phyloP scores from a whole-genome alignment of 805 yeast species.

The Hanseniaspora pseudoguilliermondii region DNA sequence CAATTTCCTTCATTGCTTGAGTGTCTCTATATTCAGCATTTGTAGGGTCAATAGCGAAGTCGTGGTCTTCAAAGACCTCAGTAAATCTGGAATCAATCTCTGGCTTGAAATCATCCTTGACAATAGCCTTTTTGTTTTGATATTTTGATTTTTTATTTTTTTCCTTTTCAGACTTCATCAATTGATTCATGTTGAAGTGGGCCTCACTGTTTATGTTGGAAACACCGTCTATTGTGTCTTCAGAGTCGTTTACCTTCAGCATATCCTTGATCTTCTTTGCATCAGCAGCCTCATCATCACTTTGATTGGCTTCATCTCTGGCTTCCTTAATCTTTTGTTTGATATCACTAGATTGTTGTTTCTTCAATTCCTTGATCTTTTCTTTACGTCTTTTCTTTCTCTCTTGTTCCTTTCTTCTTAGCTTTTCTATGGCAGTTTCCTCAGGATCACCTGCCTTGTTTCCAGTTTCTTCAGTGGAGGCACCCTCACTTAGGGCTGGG shows the following conservation, averaged over 20 bases:
- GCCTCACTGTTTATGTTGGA: slow-evolving; percentile 31
- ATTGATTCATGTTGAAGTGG: slow-evolving; percentile 71
- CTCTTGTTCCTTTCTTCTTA: slow-evolving; percentile 82
- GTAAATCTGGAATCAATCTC: slow-evolving; percentile 81
- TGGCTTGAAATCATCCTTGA: slow-evolving; percentile 47
- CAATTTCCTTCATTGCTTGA: slow-evolving; percentile 67
- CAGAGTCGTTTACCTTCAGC: slow-evolving; percentile 30
- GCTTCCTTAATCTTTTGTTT: slow-evolving; percentile 33
- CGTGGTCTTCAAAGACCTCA: slow-evolving; percentile 72
- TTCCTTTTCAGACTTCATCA: slow-evolving; percentile 59
- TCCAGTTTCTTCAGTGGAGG: slow-evolving; percentile 30
- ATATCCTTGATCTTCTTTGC: slow-evolving; percentile 46
- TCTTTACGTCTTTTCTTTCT: slow-evolving; percentile 78
- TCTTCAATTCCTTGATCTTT: slow-evolving; percentile 49
- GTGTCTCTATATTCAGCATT: slow-evolving; percentile 84
- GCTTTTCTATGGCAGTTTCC: slow-evolving; percentile 64
- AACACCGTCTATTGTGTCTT: slow-evolving; percentile 35
- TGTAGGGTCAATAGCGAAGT: slow-evolving; percentile 88
- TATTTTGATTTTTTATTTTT: slow-evolving; percentile 38
- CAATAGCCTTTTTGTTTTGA: slow-evolving; percentile 37
- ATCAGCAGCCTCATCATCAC: slow-evolving; percentile 43
- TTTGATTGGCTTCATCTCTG: slow-evolving; percentile 25
- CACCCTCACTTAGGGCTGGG: slow-evolving; percentile 45
- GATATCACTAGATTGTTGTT: slow-evolving; percentile 36
- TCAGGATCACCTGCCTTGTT: slow-evolving; percentile 31